Percentiles rank a stretch among this genome's conserved stretches.
These are phyloP conservation scores for Lactifluus echinatus DNA, from an alignment of 768 basidiomycete species.

Conservation along the genomic window DNA sequence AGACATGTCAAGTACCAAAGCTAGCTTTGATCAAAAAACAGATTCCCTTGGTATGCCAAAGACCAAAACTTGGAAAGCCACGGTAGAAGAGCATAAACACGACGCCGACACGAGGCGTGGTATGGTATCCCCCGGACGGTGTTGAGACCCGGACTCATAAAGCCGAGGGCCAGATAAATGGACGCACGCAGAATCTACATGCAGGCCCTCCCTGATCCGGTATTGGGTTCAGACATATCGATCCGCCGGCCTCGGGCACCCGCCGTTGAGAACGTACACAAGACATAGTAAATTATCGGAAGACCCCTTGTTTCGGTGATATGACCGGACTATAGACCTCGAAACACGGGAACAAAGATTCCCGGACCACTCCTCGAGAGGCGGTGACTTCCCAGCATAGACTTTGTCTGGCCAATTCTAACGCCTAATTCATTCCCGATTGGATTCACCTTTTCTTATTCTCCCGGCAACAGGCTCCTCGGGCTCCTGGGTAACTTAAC, in stretches of 20 bases:
- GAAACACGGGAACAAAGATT: slow-evolving; percentile 7
- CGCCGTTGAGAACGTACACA: neutral
- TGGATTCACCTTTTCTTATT: neutral
- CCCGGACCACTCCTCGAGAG: neutral
- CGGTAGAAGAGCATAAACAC: neutral
- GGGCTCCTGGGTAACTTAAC: neutral
- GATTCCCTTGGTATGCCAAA: neutral
- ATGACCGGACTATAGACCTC: neutral
- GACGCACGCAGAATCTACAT: neutral
- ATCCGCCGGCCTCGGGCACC: neutral
- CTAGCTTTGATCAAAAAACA: neutral
- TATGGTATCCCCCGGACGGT: neutral
- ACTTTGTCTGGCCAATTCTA: neutral
- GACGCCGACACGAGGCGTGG: neutral
- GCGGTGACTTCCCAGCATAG: slow-evolving; percentile 2
- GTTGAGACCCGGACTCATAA: neutral
- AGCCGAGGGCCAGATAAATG: neutral
- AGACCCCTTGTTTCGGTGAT: neutral
- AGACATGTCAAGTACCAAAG: neutral
- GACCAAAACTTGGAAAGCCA: neutral
- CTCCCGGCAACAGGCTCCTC: neutral
- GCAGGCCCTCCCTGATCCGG: neutral
- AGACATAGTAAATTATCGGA: neutral
- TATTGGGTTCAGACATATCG: neutral
- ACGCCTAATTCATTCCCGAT: neutral